Evolutionary conservation across 768 basidiomycete species (phyloP), one percentile per base, ranked within the genome.

Genomic region (Termitomyces sp.): DNA sequence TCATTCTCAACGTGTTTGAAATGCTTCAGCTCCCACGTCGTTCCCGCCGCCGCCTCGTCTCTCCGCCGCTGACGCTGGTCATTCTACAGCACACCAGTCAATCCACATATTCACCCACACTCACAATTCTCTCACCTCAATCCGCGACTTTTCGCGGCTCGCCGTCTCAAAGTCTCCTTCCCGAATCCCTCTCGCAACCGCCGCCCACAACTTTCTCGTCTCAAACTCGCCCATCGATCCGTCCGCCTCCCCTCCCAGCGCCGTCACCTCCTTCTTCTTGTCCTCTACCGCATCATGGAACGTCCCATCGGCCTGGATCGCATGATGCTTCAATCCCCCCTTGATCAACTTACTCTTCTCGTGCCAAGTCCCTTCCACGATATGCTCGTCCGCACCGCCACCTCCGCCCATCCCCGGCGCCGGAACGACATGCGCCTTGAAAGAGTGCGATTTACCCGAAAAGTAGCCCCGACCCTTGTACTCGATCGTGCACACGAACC

Each of bases 391-490:
- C 58, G 57, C 59, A 8, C 22, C 45, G 12, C 55, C 46, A 8
- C 42, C 51, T 4, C 57, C 50, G 33, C 59, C 56, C 37, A 54
- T 33, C 1, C 60, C 57, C 5, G 63, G 63, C 20, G 63, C 58
- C 12, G 82, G 83, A 0, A 80, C 70, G n/a, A 93, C 70, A 1
- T 79, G 79, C 11, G 96, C 93, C 72, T 94, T 95, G 84, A 95
- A 97, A 3, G 86, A 78, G 75, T 99, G 96, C 4, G 92, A 85
- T 71, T 94, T 95, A 57, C 96, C 95, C 37, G 86, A 84, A 70
- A 98, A 93, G 76, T 95, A 98, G 30, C 95, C 96, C 68, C 93
- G 93, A 72, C 95, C 96, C 69, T 94, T 93, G 81, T 96, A 98
- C 64, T 96, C 93, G 71, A 98, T 87, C 70, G 81, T 64, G n/a